These are phyloP conservation scores for Ceratobasidium sp. DNA, from an alignment of 1,284 basidiomycete species.

Conservation along the genomic window DNA sequence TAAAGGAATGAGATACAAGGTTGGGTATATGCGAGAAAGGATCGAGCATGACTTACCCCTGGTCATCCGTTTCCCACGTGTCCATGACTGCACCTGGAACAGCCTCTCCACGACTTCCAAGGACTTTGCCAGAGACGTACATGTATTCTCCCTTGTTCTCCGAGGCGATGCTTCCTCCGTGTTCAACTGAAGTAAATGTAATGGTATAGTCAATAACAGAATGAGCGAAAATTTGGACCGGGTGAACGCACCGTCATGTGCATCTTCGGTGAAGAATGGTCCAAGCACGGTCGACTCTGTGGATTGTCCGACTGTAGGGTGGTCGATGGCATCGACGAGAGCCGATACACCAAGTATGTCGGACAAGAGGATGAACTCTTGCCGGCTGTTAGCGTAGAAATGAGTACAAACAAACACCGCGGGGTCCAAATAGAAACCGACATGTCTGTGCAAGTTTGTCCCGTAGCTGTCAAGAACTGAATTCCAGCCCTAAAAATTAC, in stretches of 20 bases:
- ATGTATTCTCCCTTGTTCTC: slow-evolving; percentile 86
- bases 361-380: slow-evolving; percentile 87
- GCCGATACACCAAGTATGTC: slow-evolving; percentile 82
- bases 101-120: slow-evolving; percentile 73
- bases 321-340: slow-evolving; percentile 81
- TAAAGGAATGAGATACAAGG: neutral
- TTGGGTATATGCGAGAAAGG: slow-evolving; percentile 26
- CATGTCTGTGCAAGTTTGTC: slow-evolving; percentile 75
- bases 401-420: neutral
- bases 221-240: neutral
- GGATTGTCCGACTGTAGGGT: slow-evolving; percentile 70
- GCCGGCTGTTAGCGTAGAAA: slow-evolving; percentile 58
- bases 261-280: slow-evolving; percentile 86
- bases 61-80: slow-evolving; percentile 87
- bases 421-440: slow-evolving; percentile 35
- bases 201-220: neutral
- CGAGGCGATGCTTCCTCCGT: slow-evolving; percentile 75
- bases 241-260: slow-evolving; percentile 69
- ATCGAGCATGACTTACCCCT: slow-evolving; percentile 48
- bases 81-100: slow-evolving; percentile 75
- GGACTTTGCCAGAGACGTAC: slow-evolving; percentile 78
- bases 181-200: slow-evolving; percentile 58
- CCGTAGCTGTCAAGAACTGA: slow-evolving; percentile 77
- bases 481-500: slow-evolving; percentile 61
- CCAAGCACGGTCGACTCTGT: slow-evolving; percentile 84